Percentiles rank a stretch among this genome's conserved stretches.
phyloP scores from a whole-genome alignment of 331 rosid genomes.

The Telfairia occidentalis region DNA sequence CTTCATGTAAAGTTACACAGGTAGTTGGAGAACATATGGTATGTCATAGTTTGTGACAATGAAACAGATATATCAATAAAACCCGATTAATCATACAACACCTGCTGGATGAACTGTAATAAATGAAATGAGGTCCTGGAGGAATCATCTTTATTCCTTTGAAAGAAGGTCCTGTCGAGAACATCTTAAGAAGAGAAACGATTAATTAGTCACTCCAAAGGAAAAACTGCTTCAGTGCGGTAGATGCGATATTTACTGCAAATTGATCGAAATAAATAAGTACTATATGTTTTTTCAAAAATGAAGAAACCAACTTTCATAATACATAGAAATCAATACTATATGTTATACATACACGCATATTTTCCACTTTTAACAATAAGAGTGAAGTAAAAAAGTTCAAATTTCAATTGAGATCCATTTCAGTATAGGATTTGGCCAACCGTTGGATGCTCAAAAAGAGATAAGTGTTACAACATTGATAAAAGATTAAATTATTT shows the following conservation, averaged over 20 bases:
- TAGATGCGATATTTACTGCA: neutral
- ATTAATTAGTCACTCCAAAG: neutral
- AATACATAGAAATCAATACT: no score
- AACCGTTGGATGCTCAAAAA: neutral
- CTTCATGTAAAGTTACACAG: neutral
- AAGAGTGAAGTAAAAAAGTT: neutral
- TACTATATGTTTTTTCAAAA: neutral
- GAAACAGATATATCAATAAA: neutral
- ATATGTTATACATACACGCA: no score
- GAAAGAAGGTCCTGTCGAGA: slow-evolving; percentile 65
- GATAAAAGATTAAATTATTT: no score
- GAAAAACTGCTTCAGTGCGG: neutral
- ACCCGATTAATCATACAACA: neutral
- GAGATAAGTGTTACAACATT: no score
- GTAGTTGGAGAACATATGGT: neutral
- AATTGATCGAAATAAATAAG: neutral
- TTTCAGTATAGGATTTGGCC: neutral
- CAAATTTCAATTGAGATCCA: neutral
- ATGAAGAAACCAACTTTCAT: no score
- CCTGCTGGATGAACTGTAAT: slow-evolving; percentile 77
- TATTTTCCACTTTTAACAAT: neutral
- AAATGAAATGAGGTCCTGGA: slow-evolving; percentile 75
- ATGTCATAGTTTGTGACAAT: neutral
- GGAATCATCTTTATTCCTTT: slow-evolving; percentile 92
- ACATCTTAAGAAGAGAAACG: slow-evolving; percentile 33